Base-by-base conservation (phyloP, 2,329 filamentous ascomycete species). In the Trichoderma hamatum region DNA sequence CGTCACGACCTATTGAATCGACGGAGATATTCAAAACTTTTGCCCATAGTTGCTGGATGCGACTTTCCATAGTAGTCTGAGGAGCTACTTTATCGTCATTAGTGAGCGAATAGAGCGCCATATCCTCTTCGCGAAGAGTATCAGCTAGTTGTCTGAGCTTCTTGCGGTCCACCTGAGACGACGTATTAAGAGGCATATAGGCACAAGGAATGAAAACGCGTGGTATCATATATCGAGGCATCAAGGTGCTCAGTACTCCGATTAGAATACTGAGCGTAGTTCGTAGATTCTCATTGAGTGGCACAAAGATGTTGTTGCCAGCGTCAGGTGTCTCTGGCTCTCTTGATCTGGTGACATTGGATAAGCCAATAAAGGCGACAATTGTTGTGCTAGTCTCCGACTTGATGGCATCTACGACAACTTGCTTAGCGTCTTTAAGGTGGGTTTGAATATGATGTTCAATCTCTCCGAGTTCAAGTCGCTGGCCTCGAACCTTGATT, bases 31-130 rank as follows among this genome's bases (percentile, higher is more conserved):
- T 39, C 19, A 70, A 55, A 4, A 59, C 51, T 6, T 59, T 49
- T 6, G 67, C 34, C 71, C 71, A 82, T 74, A 83, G 80, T 34
- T 75, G 71, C 7, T 75, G 73, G 7, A 83, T 65, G 2, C 74
- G 71, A 43, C 75, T 73, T 36, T 76, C 73, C 26, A 73, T 70
- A n/a, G 71, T 71, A 5, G 73, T 72, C 43, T 68, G 43, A 13
- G 71, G 70, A 3, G 59, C 43, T 5, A n/a, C 49, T 24, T 70
- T 72, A 46, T 70, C 71, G 24, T 69, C 73, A n/a, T 75, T 65
- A 43, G 76, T 75, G 7, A 75, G 72, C 1, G 71, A 72, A 32
- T 74, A 73, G 5, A 52, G 14, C 9, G 67, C 68, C 10, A 73
- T 55, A 16, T 72, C 69, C 16, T 69, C 68, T 11, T 64, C 56